phyloP scores from a whole-genome alignment of 1,284 basidiomycete genomes.

The Puccinia novopanici region DNA sequence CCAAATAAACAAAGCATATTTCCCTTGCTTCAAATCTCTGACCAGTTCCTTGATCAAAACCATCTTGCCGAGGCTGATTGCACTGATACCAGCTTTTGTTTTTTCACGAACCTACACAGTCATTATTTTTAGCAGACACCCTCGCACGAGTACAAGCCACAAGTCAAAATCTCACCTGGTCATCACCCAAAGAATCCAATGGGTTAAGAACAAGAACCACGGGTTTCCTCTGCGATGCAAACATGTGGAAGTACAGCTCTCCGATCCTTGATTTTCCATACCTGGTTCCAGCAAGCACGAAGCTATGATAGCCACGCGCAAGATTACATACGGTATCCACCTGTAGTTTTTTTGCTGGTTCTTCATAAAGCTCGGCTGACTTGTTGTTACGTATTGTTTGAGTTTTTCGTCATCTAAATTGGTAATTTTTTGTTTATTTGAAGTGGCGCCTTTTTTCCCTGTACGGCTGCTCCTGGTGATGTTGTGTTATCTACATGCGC shows the following conservation, averaged over 20 bases:
- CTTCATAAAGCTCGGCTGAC: too few species aligned
- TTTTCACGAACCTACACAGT: conserved; percentile 1
- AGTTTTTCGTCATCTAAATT: too few species aligned
- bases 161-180: background rate
- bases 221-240: background rate
- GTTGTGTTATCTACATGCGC: too few species aligned
- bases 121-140: too few species aligned
- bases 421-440: too few species aligned
- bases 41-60: background rate
- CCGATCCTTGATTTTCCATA: background rate
- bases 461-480: too few species aligned
- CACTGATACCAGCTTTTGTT: background rate
- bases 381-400: too few species aligned
- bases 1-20: background rate
- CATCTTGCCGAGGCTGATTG: background rate
- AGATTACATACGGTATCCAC: background rate
- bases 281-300: background rate
- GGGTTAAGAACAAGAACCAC: background rate
- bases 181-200: background rate
- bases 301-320: background rate
- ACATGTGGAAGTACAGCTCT: background rate
- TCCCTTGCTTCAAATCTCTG: background rate
- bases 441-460: too few species aligned
- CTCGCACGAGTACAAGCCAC: too few species aligned
- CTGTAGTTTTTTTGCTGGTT: background rate